phyloP scores from a whole-genome alignment of 495 filamentous ascomycete species.

The Hypoxylon fuscum region DNA sequence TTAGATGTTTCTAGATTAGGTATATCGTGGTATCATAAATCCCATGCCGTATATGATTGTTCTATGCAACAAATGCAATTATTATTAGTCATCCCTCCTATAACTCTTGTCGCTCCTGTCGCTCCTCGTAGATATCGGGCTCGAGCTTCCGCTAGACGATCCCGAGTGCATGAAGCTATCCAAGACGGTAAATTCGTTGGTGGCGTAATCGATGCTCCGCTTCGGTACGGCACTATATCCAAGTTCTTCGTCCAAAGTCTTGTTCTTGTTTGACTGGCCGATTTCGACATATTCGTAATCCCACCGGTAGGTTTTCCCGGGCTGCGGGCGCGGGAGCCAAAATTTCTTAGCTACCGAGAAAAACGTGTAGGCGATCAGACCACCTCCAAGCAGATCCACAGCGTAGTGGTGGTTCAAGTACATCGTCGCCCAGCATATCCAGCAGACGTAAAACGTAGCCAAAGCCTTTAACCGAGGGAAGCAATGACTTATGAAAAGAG shows the following conservation, averaged over 20 bases:
- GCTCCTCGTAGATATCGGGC: constrained; percentile 24
- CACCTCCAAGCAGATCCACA: constrained; percentile 88
- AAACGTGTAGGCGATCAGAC: constrained; percentile 76
- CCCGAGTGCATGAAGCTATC: constrained; percentile 36
- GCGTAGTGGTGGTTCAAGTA: constrained; percentile 97
- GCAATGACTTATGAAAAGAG: constrained; percentile 89
- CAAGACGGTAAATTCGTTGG: constrained; percentile 33
- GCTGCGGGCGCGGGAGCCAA: constrained; percentile 82
- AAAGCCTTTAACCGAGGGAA: constrained; percentile 81
- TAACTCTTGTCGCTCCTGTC: constrained; percentile 35
- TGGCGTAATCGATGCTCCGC: constrained; percentile 18
- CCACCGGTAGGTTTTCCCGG: constrained; percentile 88
- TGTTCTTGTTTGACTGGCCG: constrained; percentile 58
- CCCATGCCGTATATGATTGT: constrained; percentile 4
- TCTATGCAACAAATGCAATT: constrained; percentile 5
- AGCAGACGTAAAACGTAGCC: constrained; percentile 82
- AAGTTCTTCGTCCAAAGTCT: constrained; percentile 50
- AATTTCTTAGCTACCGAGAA: constrained; percentile 83
- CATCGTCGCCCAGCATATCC: constrained; percentile 99
- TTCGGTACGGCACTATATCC: constrained; percentile 37
- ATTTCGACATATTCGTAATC: constrained; percentile 93
- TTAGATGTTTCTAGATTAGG: constrained; percentile 34
- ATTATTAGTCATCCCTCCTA: constrained; percentile 28
- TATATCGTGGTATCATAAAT: constrained; percentile 41
- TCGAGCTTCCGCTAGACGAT: constrained; percentile 31